These are phyloP conservation scores for Hordeum vulgare DNA, from an alignment of 176 grass and related monocot species.

Conservation along the genomic window MorexV3_pseudomolecules_assembly NC_058522.1:258999121-258999620, in stretches of 20 bases:
- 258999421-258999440: constrained; percentile 14
- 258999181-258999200: constrained; percentile 20
- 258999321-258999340: constrained; percentile 86
- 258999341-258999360: constrained; percentile 90
- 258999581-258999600: constrained; percentile 98
- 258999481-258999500: constrained; percentile 15
- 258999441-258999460: constrained; percentile 13
- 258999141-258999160: constrained; percentile 80
- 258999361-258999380: constrained; percentile 97
- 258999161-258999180: constrained; percentile 21
- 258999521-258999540: constrained; percentile 70
- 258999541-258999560: constrained; percentile 78
- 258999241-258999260: constrained; percentile 10
- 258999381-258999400: constrained; percentile 86
- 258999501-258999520: constrained; percentile 81
- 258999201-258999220: constrained; percentile 6
- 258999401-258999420: constrained; percentile 55
- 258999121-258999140: constrained; percentile 95
- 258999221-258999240: constrained; percentile 7
- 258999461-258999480: constrained; percentile 4
- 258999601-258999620: constrained; percentile 87
- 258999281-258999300: constrained; percentile 78
- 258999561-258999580: constrained; percentile 78
- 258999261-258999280: constrained; percentile 78
- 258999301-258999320: constrained; percentile 91